These are phyloP conservation scores for Rubroshorea leprosula DNA, from an alignment of 345 rosid genomes.

Conservation along the genomic window DNA sequence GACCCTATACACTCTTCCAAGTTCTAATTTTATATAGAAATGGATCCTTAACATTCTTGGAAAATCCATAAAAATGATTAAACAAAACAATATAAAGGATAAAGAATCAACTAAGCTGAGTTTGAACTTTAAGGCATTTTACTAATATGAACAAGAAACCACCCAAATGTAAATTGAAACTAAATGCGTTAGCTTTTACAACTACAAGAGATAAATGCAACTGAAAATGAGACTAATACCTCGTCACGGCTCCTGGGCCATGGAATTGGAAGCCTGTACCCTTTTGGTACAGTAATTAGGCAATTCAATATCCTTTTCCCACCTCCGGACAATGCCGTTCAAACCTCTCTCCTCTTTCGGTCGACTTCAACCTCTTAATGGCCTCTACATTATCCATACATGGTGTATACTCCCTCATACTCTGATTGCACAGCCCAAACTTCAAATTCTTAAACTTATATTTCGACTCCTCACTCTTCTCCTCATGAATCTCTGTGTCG, in stretches of 20 bases:
- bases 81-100: too few relatives aligned
- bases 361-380: slow-evolving; percentile 54
- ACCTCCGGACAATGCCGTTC: slow-evolving; percentile 80
- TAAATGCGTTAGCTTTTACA: too few relatives aligned
- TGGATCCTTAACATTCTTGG: too few relatives aligned
- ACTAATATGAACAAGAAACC: too few relatives aligned
- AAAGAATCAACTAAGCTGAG: too few relatives aligned
- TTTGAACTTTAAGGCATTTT: too few relatives aligned
- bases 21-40: too few relatives aligned
- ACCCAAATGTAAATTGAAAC: too few relatives aligned
- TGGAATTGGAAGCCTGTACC: slow-evolving; percentile 63
- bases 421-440: slow-evolving; percentile 49
- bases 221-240: slow-evolving; percentile 30
- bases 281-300: slow-evolving; percentile 67
- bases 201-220: background rate
- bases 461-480: slow-evolving; percentile 13
- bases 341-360: slow-evolving; percentile 70
- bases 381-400: slow-evolving; percentile 83
- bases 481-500: slow-evolving; percentile 26
- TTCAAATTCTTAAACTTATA: slow-evolving; percentile 30
- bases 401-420: slow-evolving; percentile 74
- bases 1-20: too few relatives aligned
- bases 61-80: too few relatives aligned
- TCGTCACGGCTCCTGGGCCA: slow-evolving; percentile 97
- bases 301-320: slow-evolving; percentile 67